Conservation (phyloP, 306 rosid genomes). For the Datisca glomerata region DNA sequence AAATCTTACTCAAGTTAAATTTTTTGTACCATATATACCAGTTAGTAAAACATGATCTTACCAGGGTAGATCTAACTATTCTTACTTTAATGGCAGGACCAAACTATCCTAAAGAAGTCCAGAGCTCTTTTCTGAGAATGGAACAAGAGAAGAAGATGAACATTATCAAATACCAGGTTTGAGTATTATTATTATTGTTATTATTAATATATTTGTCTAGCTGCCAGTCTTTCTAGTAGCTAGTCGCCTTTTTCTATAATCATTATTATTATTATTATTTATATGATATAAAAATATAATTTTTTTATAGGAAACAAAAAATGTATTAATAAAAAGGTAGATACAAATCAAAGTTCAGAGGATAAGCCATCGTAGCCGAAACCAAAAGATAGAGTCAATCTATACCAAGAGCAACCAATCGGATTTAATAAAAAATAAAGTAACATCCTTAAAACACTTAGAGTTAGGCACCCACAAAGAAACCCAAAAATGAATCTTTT, state of each 20-base stretch:
- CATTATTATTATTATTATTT: neutral
- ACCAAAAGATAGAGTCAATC: neutral
- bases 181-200: constrained; percentile 7
- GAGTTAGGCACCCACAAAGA: too few species aligned
- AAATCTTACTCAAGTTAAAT: too few species aligned
- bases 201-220: too few species aligned
- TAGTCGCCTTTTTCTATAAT: too few species aligned
- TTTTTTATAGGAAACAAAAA: too few species aligned
- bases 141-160: constrained; percentile 42
- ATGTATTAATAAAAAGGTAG: too few species aligned
- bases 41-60: too few species aligned
- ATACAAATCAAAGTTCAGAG: too few species aligned
- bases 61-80: neutral
- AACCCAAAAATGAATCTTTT: too few species aligned
- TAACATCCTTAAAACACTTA: neutral
- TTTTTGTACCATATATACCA: too few species aligned
- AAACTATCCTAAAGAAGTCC: constrained; percentile 29
- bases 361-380: too few species aligned
- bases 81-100: constrained; percentile 34
- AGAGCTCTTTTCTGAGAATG: constrained; percentile 45
- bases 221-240: too few species aligned
- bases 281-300: neutral
- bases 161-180: constrained; percentile 52
- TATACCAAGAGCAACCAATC: neutral
- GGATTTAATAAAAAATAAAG: neutral